A percentile compares a stretch with the other conserved stretches of the same genome.
phyloP scores from a whole-genome alignment of 1,284 basidiomycete genomes.

The Rhodotorula sp. region DNA sequence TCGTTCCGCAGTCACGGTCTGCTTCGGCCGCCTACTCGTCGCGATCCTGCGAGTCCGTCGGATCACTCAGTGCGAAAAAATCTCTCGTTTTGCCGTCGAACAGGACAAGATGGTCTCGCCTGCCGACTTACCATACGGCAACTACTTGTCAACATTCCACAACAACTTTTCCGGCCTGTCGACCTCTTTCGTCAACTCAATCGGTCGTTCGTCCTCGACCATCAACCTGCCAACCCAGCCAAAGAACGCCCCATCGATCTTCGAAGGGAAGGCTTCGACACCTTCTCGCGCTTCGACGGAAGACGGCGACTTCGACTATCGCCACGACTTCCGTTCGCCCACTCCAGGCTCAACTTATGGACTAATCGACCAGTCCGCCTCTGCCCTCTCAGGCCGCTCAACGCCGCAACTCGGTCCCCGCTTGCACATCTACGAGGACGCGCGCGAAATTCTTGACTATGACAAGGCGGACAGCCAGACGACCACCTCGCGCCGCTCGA shows the following conservation, averaged over 20 bases:
- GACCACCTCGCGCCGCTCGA: conserved; percentile 2
- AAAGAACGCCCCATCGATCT: conserved; percentile 1
- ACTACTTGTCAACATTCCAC: conserved; percentile 10
- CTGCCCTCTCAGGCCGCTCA: not conserved
- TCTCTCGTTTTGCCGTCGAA: conserved; percentile 9
- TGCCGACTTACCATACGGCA: conserved; percentile 9
- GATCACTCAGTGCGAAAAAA: conserved; percentile 6
- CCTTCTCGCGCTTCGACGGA: conserved; percentile 16
- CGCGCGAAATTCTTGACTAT: not conserved
- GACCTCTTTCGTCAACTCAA: conserved; percentile 18
- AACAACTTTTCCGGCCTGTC: conserved; percentile 31
- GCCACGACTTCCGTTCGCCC: conserved; percentile 29
- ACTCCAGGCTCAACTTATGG: conserved; percentile 27
- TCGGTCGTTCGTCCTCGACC: conserved; percentile 21
- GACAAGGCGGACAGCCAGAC: not conserved
- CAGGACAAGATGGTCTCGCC: conserved; percentile 12
- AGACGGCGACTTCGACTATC: not conserved
- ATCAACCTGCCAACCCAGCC: not conserved
- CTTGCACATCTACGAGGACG: not conserved
- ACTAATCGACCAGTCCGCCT: conserved; percentile 23
- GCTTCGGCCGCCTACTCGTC: conserved; percentile 36
- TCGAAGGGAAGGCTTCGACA: not conserved
- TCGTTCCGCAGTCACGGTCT: conserved; percentile 3
- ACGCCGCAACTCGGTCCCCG: not conserved
- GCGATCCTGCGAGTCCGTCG: conserved; percentile 38